Evolutionary conservation across 1,139 yeast species (phyloP).

Genomic region (Protomyces lactucae-debilis): DNA sequence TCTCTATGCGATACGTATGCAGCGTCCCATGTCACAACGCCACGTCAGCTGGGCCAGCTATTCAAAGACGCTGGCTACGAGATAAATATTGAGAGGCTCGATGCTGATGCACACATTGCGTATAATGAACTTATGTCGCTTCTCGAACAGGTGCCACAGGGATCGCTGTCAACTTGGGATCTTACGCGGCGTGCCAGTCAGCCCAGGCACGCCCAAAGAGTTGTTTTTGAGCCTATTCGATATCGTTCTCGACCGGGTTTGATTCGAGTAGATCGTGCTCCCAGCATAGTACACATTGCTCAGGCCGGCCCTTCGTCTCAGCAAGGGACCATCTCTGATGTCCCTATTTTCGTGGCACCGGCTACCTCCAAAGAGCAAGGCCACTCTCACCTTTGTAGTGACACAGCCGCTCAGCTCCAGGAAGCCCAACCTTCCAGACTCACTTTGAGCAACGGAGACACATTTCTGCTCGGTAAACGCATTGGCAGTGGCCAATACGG

Average conservation of each 20-base stretch:
- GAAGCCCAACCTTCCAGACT: neutral
- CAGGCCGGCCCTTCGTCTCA: neutral
- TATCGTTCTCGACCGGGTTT: neutral
- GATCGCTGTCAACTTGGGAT: neutral
- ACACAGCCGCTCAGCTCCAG: neutral
- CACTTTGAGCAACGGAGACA: neutral
- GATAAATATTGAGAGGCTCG: neutral
- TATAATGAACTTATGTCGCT: neutral
- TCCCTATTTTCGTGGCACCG: neutral
- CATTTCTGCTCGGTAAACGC: constrained; percentile 45
- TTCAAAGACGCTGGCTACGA: neutral
- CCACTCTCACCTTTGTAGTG: neutral
- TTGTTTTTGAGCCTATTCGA: neutral
- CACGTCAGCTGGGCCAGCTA: neutral
- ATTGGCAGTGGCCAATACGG: constrained; percentile 81
- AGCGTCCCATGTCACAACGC: neutral
- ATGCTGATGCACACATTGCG: neutral
- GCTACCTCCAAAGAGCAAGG: neutral
- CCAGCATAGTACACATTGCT: too few relatives aligned
- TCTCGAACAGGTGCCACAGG: neutral
- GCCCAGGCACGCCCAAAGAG: neutral
- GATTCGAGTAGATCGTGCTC: neutral
- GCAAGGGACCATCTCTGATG: neutral
- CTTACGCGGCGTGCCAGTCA: neutral
- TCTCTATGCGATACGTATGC: neutral